Percentiles rank a stretch among this genome's conserved stretches.
Conservation (phyloP, 345 rosid species). For the Camelina sativa region DNA sequence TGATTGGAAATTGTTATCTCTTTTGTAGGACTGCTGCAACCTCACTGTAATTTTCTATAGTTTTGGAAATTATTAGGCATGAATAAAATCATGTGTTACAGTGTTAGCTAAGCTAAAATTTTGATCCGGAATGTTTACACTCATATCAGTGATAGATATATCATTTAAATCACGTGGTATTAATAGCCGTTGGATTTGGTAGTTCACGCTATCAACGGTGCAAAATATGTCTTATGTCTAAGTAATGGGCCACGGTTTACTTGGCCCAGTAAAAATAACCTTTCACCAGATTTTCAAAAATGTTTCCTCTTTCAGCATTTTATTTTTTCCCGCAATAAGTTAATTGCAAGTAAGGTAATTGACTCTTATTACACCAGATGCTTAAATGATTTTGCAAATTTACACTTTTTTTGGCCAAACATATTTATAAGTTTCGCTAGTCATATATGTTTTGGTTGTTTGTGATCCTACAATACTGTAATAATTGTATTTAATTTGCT, state of each 20-base stretch:
- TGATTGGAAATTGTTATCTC: constrained; percentile 19
- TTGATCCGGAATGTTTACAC: not conserved
- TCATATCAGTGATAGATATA: not conserved
- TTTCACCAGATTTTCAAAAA: not conserved
- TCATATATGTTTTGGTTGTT: not conserved
- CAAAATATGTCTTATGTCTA: not conserved
- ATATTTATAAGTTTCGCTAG: not conserved
- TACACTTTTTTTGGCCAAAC: not conserved
- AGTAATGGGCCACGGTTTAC: constrained; percentile 33
- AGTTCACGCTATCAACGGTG: constrained; percentile 39
- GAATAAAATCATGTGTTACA: not conserved
- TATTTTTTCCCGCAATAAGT: constrained; percentile 30
- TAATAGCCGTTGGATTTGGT: constrained; percentile 44
- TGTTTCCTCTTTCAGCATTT: not conserved
- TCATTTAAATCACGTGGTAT: constrained; percentile 37
- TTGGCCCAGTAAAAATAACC: constrained; percentile 32
- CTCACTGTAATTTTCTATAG: constrained; percentile 2
- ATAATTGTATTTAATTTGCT: not conserved
- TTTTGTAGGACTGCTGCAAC: constrained; percentile 10
- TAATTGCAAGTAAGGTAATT: constrained; percentile 19
- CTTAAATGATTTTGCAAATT: not conserved
- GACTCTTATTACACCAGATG: constrained; percentile 13
- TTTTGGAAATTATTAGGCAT: constrained; percentile 19
- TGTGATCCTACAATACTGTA: not conserved
- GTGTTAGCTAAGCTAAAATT: not conserved